Evolutionary conservation across 257 asterid genomes (phyloP), one percentile per base, ranked within the genome.

Genomic region (Solanum appendiculatum): DNA sequence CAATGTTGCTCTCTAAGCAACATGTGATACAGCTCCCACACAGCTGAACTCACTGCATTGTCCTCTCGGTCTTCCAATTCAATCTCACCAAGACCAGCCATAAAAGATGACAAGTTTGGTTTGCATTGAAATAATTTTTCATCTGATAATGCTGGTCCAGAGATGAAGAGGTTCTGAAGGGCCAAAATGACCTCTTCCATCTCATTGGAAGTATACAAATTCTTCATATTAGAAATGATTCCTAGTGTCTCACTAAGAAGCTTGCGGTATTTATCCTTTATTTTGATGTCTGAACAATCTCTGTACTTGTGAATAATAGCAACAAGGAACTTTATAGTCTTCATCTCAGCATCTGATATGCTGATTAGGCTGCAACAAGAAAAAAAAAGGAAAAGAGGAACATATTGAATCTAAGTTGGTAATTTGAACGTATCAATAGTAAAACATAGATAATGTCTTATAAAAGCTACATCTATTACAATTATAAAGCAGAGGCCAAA

Each of bases 11-110:
- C 99, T 88, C 91, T 92, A 33, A 97, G 82, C 83, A 97, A 84
- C 96, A 96, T 89, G 82, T 93, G 99, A 86, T 93, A 97, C 48
- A 97, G 90, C 87, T 94, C 98, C 97, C 97, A 94, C 74, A 93
- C 92, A 58, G 98, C 99, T 60, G 90, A 86, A 89, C 89, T 95
- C 69, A 86, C 89, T 78, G 94, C 90, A 81, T 88, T 90, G 33
- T 95, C 95, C 69, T 92, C 96, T 44, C 88, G 88, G 72, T 94
- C 98, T 44, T 89, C 82, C 78, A 95, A 85, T 66, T 94, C 90
- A 85, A 93, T 75, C 58, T 95, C 93, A 78, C 97, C 96, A 33
- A 97, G 95, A 78, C 97, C 97, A 83, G 98, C 96, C 98, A 97
- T 92, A 93, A 96, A 96, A 86, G 64, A 72, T 88, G 98, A 93